These are phyloP conservation scores for Cutaneotrichosporon cavernicola DNA, from an alignment of 1,284 basidiomycete genomes.

Conservation along the genomic window DNA sequence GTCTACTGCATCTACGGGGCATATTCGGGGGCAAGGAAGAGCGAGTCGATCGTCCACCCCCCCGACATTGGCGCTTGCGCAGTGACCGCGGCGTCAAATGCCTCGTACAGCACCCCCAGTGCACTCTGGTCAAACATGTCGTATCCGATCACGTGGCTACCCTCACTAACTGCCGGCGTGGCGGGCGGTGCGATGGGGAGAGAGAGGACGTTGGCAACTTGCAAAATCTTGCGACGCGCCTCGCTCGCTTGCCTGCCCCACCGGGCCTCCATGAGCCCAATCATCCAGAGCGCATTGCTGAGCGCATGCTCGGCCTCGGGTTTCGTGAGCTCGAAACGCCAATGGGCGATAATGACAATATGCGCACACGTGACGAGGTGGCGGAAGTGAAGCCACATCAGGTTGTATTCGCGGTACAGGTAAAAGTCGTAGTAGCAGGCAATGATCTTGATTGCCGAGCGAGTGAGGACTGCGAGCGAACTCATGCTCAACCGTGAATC, in stretches of 20 bases:
- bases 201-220: conserved; percentile 14
- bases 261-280: conserved; percentile 23
- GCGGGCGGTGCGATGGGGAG: conserved; percentile 8
- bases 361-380: conserved; percentile 28
- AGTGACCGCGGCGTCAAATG: conserved; percentile 15
- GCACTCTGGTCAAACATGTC: conserved; percentile 10
- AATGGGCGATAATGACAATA: conserved; percentile 26
- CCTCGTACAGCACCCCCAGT: conserved; percentile 20
- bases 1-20: neutral
- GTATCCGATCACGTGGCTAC: neutral
- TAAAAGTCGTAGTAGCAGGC: conserved; percentile 13
- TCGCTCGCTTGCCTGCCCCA: conserved; percentile 19
- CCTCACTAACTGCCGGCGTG: conserved; percentile 2
- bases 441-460: conserved; percentile 25
- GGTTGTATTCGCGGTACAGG: conserved; percentile 18
- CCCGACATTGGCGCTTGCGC: conserved; percentile 6
- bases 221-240: conserved; percentile 17
- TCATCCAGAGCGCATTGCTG: conserved; percentile 21
- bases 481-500: conserved; percentile 22
- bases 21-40: conserved; percentile 17
- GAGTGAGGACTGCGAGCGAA: conserved; percentile 26
- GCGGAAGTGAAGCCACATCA: conserved; percentile 25
- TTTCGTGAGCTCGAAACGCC: conserved; percentile 26
- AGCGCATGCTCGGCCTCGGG: conserved; percentile 25
- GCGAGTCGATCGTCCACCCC: conserved; percentile 18